Evolutionary conservation across 148 eudicot genomes (phyloP), one percentile per base, ranked within the genome.

Genomic region (Gaultheria prostrata): DNA sequence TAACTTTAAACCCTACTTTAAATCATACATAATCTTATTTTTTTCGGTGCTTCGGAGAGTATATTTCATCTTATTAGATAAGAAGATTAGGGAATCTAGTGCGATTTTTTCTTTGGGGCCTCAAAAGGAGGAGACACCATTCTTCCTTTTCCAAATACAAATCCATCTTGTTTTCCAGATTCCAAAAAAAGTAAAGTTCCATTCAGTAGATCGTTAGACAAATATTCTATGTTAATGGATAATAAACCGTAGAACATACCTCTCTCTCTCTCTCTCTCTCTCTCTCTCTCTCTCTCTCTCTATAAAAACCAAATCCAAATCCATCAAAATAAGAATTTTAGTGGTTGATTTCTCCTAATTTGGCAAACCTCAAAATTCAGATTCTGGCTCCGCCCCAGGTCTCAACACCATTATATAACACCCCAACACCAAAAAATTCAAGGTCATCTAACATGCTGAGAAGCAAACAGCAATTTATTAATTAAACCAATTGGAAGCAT

Each of bases 341-440:
- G 11, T 8, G 67, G 28, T 8, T 61, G 24, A 21, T 21, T n/a
- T 61, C 67, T 8, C 2, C 28, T n/a, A n/a, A 61, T 21, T 61
- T 61, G 24, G 70, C 15, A 4, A n/a, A 63, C 70, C 28, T 39
- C 43, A 39, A 6, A n/a, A 11, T 63, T 63, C 26, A 63, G 26
- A 63, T 63, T 30, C 28, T 61, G 11, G 24, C 20, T 17, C 30
- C 43, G 0, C 43, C 70, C 32, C 70, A 3, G 30, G 30, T 24
- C 70, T 63, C 30, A 24, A 63, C 74, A 45, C 74, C 84, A n/a
- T 72, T 33, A 54, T 6, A 73, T 54, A 82, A 54, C n/a, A 8
- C 18, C 35, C 32, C 72, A 28, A 28, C 6, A 67, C 70, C 70
- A 63, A 24, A 63, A 63, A 67, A 26, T 33, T 45, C 48, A 11